Conservation (phyloP, 2,329 filamentous ascomycete genomes). For the Pezicula radicicola region DNA sequence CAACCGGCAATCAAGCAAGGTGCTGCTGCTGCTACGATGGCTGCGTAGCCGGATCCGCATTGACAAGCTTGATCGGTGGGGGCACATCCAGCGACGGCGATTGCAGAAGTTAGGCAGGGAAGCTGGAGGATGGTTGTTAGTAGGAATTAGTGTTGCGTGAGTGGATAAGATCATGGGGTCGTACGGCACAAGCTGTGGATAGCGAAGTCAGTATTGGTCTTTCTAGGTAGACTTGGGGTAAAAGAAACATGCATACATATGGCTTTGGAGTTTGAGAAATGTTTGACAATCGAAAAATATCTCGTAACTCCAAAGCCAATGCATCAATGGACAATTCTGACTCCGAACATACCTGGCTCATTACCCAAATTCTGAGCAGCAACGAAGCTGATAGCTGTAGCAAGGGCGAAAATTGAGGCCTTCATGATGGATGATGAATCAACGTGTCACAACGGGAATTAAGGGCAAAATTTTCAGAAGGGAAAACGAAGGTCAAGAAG, state of each 20-base stretch:
- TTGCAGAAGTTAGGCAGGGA: slow-evolving; percentile 29
- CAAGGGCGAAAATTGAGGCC: slow-evolving; percentile 8
- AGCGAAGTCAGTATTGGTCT: too few relatives aligned
- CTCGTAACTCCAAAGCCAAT: too few relatives aligned
- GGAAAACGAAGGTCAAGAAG: neutral
- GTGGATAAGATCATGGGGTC: neutral
- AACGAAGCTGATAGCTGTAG: neutral
- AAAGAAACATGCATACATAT: too few relatives aligned
- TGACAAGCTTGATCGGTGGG: slow-evolving; percentile 33
- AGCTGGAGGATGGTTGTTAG: slow-evolving; percentile 7
- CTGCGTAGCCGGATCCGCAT: slow-evolving; percentile 24
- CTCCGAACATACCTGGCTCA: neutral
- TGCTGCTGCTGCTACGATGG: slow-evolving; percentile 27
- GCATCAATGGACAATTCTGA: neutral
- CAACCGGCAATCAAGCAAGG: slow-evolving; percentile 29
- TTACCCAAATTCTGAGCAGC: neutral
- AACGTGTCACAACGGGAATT: neutral
- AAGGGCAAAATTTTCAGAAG: neutral
- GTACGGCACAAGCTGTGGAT: neutral
- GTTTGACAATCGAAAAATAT: too few relatives aligned
- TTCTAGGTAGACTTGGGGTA: too few relatives aligned
- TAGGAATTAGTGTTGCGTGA: neutral
- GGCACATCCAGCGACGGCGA: slow-evolving; percentile 32
- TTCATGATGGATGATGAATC: slow-evolving; percentile 6
- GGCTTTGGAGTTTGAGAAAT: too few relatives aligned